Percentiles rank a stretch among this genome's conserved stretches.
These are phyloP conservation scores for Podaxis pistillaris DNA, from an alignment of 768 basidiomycete genomes.

Conservation along the genomic window DNA sequence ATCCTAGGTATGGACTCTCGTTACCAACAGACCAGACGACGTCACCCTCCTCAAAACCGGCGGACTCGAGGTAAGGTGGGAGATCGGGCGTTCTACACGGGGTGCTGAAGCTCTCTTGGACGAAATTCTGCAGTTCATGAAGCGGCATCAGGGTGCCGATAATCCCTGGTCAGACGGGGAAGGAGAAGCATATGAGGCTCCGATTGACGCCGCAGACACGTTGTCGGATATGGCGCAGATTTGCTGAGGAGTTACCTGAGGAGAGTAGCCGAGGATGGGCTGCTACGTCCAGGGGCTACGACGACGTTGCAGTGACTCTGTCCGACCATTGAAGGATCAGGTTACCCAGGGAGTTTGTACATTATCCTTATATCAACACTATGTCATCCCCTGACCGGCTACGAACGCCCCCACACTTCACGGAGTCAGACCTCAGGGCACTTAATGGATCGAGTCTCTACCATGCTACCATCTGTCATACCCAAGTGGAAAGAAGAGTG, in stretches of 20 bases:
- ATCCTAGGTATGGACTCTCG: constrained; percentile 93
- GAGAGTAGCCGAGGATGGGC: constrained; percentile 20
- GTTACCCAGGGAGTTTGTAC: constrained; percentile 26
- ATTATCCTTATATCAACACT: constrained; percentile 63
- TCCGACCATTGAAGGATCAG: background rate
- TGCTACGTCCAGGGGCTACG: constrained; percentile 53
- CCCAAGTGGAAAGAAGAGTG: constrained; percentile 65
- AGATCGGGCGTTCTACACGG: constrained; percentile 54
- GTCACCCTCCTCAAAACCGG: constrained; percentile 79
- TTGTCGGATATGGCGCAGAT: constrained; percentile 66
- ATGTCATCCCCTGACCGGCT: constrained; percentile 60
- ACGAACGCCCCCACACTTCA: constrained; percentile 75
- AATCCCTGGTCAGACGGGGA: constrained; percentile 16
- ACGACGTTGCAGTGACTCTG: constrained; percentile 47
- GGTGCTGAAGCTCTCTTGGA: constrained; percentile 63
- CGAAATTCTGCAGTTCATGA: constrained; percentile 38
- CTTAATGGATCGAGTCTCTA: constrained; percentile 80
- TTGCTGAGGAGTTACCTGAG: constrained; percentile 48
- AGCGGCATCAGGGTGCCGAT: no score
- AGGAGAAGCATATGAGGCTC: constrained; percentile 48
- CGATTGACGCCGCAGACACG: constrained; percentile 65
- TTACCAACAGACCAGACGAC: constrained; percentile 81
- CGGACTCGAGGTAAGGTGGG: constrained; percentile 53
- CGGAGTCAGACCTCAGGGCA: constrained; percentile 53
- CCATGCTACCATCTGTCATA: constrained; percentile 63